These are phyloP conservation scores for Phytopythium mirpurense DNA, from an alignment of 352 stramenopile genomes.

Conservation along the genomic window DNA sequence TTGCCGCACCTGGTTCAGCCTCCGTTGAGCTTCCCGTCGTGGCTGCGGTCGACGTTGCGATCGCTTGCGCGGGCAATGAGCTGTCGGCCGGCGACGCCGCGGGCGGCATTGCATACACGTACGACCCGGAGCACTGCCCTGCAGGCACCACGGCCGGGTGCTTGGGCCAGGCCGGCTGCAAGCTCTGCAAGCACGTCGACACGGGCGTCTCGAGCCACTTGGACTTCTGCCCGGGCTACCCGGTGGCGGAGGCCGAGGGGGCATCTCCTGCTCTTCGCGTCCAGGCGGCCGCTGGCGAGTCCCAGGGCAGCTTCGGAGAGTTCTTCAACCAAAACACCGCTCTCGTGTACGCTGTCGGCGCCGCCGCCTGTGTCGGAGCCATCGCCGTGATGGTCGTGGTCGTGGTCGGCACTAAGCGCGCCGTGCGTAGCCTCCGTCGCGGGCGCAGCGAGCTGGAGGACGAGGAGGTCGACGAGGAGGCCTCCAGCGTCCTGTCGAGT, in stretches of 20 bases:
- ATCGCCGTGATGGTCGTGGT: conserved; percentile 22
- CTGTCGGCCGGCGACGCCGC: conserved; percentile 21
- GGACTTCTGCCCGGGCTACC: conserved; percentile 19
- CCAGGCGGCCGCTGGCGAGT: background rate
- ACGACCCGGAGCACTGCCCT: conserved; percentile 20
- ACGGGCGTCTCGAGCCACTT: conserved; percentile 16
- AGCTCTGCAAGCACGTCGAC: conserved; percentile 27
- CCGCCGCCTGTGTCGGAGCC: conserved; percentile 16
- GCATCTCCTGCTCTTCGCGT: background rate
- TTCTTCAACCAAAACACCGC: background rate
- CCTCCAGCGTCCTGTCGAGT: conserved; percentile 14
- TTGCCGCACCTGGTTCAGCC: background rate
- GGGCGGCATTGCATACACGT: conserved; percentile 21
- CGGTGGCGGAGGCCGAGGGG: background rate
- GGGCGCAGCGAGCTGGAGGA: conserved; percentile 8
- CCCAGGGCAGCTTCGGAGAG: background rate
- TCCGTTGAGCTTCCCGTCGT: background rate
- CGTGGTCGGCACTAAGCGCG: conserved; percentile 22
- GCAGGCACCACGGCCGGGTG: conserved; percentile 19
- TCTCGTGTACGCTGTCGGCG: background rate
- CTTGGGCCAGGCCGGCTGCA: conserved; percentile 15
- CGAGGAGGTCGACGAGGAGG: conserved; percentile 17
- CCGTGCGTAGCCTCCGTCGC: conserved; percentile 8
- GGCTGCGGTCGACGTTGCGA: background rate
- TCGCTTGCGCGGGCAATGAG: conserved; percentile 2